phyloP scores from a whole-genome alignment of 768 basidiomycete species.

The Suillus plorans region DNA sequence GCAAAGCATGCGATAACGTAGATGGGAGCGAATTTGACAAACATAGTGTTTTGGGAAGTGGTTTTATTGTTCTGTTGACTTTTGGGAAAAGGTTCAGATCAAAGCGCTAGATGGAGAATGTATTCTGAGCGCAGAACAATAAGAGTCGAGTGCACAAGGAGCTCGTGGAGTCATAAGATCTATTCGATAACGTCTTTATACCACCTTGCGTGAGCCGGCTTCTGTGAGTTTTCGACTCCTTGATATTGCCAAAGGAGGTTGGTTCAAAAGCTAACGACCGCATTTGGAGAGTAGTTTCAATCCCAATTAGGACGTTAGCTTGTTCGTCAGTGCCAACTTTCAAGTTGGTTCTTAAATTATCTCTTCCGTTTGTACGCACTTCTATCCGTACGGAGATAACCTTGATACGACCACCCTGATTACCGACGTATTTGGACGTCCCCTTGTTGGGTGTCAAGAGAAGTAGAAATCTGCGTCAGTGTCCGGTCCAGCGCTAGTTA shows the following conservation, averaged over 20 bases:
- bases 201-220: not conserved
- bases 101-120: conserved; percentile 6
- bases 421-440: conserved; percentile 17
- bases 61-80: conserved; percentile 28
- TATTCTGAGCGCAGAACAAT: conserved; percentile 27
- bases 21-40: conserved; percentile 25
- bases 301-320: conserved; percentile 27
- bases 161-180: conserved; percentile 17
- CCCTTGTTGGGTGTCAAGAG: conserved; percentile 19
- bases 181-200: conserved; percentile 25
- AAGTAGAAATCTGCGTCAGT: not conserved
- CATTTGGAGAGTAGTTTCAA: conserved; percentile 23
- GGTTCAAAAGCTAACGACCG: conserved; percentile 17
- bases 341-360: not conserved
- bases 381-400: not conserved
- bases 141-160: conserved; percentile 22
- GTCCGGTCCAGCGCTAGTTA: not conserved
- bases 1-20: conserved; percentile 29
- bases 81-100: not conserved
- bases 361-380: not conserved
- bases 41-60: conserved; percentile 23
- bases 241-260: conserved; percentile 28
- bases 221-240: conserved; percentile 10
- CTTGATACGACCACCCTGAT: not conserved
- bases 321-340: conserved; percentile 15